These are phyloP conservation scores for Hanseniaspora meyeri DNA, from an alignment of 805 yeast species.

Conservation along the genomic window DNA sequence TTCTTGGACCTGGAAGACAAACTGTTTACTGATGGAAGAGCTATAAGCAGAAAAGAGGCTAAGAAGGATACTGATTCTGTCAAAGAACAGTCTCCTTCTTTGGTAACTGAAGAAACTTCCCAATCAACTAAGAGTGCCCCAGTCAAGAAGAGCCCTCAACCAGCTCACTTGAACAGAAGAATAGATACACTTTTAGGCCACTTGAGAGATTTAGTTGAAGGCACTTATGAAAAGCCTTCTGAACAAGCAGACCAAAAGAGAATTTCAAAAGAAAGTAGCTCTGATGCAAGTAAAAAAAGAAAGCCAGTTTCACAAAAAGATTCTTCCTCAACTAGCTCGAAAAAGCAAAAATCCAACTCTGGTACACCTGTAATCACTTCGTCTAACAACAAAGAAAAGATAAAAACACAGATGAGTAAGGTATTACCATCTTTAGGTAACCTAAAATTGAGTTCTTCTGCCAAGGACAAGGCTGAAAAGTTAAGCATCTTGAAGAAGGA, in stretches of 20 bases:
- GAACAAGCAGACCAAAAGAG: background rate
- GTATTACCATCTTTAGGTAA: constrained; percentile 54
- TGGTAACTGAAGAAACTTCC: constrained; percentile 32
- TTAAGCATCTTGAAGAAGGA: constrained; percentile 57
- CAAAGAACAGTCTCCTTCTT: background rate
- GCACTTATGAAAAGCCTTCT: background rate
- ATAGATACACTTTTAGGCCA: constrained; percentile 72
- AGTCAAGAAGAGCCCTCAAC: constrained; percentile 17
- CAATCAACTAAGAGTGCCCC: constrained; percentile 28
- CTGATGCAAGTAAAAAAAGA: background rate
- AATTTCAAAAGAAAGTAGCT: background rate
- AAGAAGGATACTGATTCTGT: constrained; percentile 8
- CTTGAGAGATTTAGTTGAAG: constrained; percentile 24
- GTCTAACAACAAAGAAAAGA: background rate
- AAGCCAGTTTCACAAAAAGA: background rate
- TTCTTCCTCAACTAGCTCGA: background rate
- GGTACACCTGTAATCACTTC: background rate
- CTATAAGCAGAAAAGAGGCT: constrained; percentile 17
- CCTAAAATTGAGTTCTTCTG: constrained; percentile 58
- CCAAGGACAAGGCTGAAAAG: constrained; percentile 67
- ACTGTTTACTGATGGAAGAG: constrained; percentile 47
- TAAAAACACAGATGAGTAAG: constrained; percentile 38
- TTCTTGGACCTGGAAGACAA: constrained; percentile 74
- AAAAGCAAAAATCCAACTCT: background rate
- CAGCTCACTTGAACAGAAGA: constrained; percentile 85